Evolutionary conservation across 768 basidiomycete genomes (phyloP).

Genomic region (Asterophora parasitica): DNA sequence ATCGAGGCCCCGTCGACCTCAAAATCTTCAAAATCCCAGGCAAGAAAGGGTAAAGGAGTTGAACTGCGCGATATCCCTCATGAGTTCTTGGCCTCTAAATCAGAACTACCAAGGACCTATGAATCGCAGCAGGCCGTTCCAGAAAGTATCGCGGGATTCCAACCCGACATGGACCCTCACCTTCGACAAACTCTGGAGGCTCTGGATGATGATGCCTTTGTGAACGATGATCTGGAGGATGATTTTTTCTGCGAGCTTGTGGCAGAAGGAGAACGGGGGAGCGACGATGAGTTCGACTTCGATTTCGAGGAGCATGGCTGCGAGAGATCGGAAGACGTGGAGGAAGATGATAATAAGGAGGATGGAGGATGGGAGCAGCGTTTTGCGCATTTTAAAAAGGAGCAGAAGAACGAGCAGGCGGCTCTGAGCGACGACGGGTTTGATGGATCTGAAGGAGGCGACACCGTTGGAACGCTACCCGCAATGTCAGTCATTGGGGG

Average conservation of each 20-base stretch:
- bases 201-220: constrained; percentile 92
- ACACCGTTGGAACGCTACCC: constrained; percentile 77
- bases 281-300: constrained; percentile 58
- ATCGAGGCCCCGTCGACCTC: constrained; percentile 64
- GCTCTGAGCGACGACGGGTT: constrained; percentile 47
- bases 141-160: constrained; percentile 79
- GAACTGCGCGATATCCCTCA: constrained; percentile 56
- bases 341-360: constrained; percentile 19
- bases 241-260: constrained; percentile 76
- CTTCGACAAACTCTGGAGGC: constrained; percentile 90
- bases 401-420: constrained; percentile 39
- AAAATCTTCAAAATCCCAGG: constrained; percentile 26
- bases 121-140: constrained; percentile 78
- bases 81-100: constrained; percentile 67
- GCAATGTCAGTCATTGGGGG: constrained; percentile 74
- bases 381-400: constrained; percentile 75
- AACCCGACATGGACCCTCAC: constrained; percentile 96
- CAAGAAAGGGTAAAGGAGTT: constrained; percentile 29
- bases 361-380: constrained; percentile 62
- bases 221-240: constrained; percentile 70
- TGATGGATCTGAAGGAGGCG: constrained; percentile 60
- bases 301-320: constrained; percentile 58
- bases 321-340: constrained; percentile 19
- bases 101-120: constrained; percentile 70
- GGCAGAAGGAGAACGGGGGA: constrained; percentile 60